Conservation (phyloP, 768 basidiomycete species). For the Serendipita sp. region DNA sequence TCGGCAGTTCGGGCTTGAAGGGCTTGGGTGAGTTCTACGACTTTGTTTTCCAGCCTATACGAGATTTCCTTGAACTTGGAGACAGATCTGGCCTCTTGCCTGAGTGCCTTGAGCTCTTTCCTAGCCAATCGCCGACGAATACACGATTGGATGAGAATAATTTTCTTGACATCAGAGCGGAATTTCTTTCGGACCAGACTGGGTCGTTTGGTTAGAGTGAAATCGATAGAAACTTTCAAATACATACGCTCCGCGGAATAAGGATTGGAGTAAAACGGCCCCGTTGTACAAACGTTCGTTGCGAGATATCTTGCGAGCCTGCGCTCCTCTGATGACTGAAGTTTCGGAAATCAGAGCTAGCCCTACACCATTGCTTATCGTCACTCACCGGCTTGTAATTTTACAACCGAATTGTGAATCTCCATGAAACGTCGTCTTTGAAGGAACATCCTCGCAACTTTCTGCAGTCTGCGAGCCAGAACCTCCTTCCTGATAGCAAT, state of each 20-base stretch:
- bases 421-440: slow-evolving; percentile 57
- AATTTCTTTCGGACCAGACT: slow-evolving; percentile 42
- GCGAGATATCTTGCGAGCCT: slow-evolving; percentile 43
- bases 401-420: slow-evolving; percentile 42
- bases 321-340: slow-evolving; percentile 58
- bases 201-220: background rate
- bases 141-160: slow-evolving; percentile 83
- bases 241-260: slow-evolving; percentile 79
- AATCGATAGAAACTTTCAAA: background rate
- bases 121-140: slow-evolving; percentile 77
- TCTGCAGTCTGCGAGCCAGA: slow-evolving; percentile 65
- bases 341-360: background rate
- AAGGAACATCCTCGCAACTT: slow-evolving; percentile 48
- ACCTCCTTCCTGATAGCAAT: slow-evolving; percentile 53
- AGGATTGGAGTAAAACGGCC: slow-evolving; percentile 59
- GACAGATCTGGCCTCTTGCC: slow-evolving; percentile 87
- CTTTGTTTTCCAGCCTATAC: slow-evolving; percentile 95
- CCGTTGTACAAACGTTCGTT: slow-evolving; percentile 42
- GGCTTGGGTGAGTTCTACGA: slow-evolving; percentile 90
- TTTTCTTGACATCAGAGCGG: slow-evolving; percentile 45
- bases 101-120: slow-evolving; percentile 68
- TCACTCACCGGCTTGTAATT: slow-evolving; percentile 73
- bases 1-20: slow-evolving; percentile 83
- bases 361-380: background rate
- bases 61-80: slow-evolving; percentile 98